Evolutionary conservation across 495 filamentous ascomycete genomes (phyloP).

Genomic region (Penicillium samsonianum): DNA sequence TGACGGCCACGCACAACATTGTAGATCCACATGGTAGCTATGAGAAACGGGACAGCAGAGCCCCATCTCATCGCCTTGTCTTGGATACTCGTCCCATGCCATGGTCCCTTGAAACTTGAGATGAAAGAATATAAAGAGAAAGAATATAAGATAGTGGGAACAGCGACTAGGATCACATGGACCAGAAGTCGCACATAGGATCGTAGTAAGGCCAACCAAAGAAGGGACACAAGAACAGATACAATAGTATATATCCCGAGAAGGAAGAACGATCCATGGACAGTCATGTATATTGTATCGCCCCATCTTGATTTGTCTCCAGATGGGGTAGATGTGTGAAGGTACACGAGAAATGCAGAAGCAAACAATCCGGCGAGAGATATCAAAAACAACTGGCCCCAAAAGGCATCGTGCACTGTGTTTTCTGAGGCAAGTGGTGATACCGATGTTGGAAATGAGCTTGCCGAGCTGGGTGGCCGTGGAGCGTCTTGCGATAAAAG

Average conservation of each 20-base stretch:
- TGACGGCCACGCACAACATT: constrained; percentile 76
- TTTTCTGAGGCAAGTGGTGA: constrained; percentile 56
- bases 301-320: constrained; percentile 65
- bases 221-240: constrained; percentile 78
- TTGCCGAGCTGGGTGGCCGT: constrained; percentile 46
- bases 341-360: constrained; percentile 81
- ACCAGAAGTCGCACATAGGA: constrained; percentile 83
- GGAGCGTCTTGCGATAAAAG: constrained; percentile 39
- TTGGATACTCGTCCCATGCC: constrained; percentile 71
- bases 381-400: constrained; percentile 88
- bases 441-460: constrained; percentile 42
- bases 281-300: constrained; percentile 90
- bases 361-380: constrained; percentile 78
- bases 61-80: constrained; percentile 89
- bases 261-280: constrained; percentile 84
- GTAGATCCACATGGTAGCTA: constrained; percentile 78
- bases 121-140: constrained; percentile 91
- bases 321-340: constrained; percentile 75
- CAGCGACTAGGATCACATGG: constrained; percentile 73
- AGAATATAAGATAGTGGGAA: constrained; percentile 80
- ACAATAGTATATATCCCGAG: constrained; percentile 88
- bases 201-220: constrained; percentile 88
- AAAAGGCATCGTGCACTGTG: constrained; percentile 80
- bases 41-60: constrained; percentile 70
- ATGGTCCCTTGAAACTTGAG: constrained; percentile 77